These are phyloP conservation scores for Fusarium foetens DNA, from an alignment of 2,329 filamentous ascomycete genomes.

Conservation along the genomic window DNA sequence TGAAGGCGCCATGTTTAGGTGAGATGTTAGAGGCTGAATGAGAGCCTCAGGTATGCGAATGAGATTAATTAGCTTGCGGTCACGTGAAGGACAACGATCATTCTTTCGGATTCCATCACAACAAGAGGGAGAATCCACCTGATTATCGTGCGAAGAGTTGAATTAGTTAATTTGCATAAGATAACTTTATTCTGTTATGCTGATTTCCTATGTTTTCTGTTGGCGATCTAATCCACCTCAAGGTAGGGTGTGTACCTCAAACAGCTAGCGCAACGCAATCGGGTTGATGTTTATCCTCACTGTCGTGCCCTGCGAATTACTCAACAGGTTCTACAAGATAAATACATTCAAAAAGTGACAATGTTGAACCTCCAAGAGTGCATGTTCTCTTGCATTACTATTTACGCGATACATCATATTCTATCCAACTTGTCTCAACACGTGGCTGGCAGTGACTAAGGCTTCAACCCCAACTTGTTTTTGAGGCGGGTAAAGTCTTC, in stretches of 20 bases:
- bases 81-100: not conserved
- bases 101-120: not conserved
- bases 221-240: not conserved
- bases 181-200: not conserved
- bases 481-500: not conserved
- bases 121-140: not conserved
- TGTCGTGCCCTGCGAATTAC: not conserved
- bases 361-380: not conserved
- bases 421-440: not conserved
- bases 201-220: not conserved
- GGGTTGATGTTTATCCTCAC: too few relatives aligned
- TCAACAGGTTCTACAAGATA: not conserved
- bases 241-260: too few relatives aligned
- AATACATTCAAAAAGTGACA: not conserved
- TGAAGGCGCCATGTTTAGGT: not conserved
- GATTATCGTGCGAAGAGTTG: too few relatives aligned
- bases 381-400: fast-evolving
- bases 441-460: fast-evolving
- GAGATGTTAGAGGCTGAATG: not conserved
- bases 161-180: fast-evolving
- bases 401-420: fast-evolving
- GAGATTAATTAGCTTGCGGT: not conserved
- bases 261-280: too few relatives aligned
- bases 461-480: not conserved
- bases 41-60: too few relatives aligned